phyloP scores from a whole-genome alignment of 1,284 basidiomycete species.

The Farysia itapuensis region DNA sequence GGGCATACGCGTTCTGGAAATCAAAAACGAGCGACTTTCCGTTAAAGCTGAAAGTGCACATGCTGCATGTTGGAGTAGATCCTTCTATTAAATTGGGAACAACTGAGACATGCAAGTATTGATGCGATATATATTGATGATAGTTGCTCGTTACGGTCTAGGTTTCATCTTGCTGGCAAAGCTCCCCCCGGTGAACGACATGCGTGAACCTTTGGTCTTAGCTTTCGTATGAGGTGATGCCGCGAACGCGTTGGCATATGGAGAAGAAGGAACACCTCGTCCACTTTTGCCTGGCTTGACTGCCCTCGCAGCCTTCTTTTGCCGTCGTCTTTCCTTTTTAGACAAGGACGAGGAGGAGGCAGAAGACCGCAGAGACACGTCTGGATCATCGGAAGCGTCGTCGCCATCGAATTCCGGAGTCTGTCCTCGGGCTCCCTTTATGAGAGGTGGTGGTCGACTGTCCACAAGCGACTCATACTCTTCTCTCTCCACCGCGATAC shows the following conservation, averaged over 20 bases:
- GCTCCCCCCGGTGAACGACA: constrained; percentile 1
- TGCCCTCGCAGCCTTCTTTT: constrained; percentile 21
- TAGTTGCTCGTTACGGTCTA: not conserved
- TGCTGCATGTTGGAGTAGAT: no score
- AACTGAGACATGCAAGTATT: no score
- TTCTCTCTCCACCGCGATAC: constrained; percentile 16
- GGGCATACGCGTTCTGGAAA: no score
- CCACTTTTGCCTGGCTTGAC: constrained; percentile 2
- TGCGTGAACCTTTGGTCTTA: not conserved
- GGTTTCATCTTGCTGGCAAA: constrained; percentile 25
- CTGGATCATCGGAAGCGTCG: not conserved
- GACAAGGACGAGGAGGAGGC: constrained; percentile 2
- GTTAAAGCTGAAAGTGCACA: no score
- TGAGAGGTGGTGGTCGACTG: not conserved
- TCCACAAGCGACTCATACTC: constrained; percentile 37
- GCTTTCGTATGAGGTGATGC: constrained; percentile 3
- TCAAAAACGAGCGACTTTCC: no score
- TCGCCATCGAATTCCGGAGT: constrained; percentile 8
- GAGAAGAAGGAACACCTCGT: constrained; percentile 9
- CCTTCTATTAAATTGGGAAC: no score
- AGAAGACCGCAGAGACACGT: not conserved
- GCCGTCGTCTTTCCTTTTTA: constrained; percentile 26
- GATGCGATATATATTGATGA: no score
- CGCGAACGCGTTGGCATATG: constrained; percentile 20
- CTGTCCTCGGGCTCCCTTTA: not conserved